Base-by-base conservation (phyloP, 345 rosid species). In the Mangifera indica region DNA sequence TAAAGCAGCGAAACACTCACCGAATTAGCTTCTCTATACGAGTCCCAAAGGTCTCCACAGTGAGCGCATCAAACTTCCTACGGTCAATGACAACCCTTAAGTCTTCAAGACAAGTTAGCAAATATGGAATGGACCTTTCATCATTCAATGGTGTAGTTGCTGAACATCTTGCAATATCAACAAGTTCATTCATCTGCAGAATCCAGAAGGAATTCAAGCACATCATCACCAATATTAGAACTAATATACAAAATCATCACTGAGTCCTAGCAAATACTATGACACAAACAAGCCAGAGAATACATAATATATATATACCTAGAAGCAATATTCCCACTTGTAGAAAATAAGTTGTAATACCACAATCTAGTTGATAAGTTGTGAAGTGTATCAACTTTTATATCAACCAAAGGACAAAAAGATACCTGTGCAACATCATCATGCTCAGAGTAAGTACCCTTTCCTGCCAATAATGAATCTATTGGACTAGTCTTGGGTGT, bases 101-200 rank as follows among this genome's bases (percentile, higher is more conserved):
- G 76, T 88, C 98, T 40, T 88, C 95, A 71, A 96, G 92, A 85
- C 89, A 91, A 63, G 95, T 73, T 58, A 96, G 84, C 69, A 96
- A 78, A 80, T 83, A 89, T 5, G 92, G 85, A 18, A 82, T 77
- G 25, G 94, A 82, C 59, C 84, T 84, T 59, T 91, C 97, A 83
- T 96, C 96, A 54, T 87, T 91, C 76, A 86, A 79, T 63, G 92
- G 93, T 13, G 86, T 85, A 82, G 78, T 89, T 78, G 94, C 98
- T 45, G 85, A 96, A 85, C 95, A 89, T 84, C 86, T 92, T 72
- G 99, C 98, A 77, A 96, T 89, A 83, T 96, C 98, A 52, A 93
- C 98, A 82, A 96, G 98, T 77, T 96, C 99, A 83, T 70, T 87
- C 89, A 96, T 90, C 99, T 96, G 93, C 87, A 66, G 66, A 59